Evolutionary conservation across 2,329 filamentous ascomycete genomes (phyloP), one percentile per base, ranked within the genome.

Genomic region (Xylaria arbuscula): DNA sequence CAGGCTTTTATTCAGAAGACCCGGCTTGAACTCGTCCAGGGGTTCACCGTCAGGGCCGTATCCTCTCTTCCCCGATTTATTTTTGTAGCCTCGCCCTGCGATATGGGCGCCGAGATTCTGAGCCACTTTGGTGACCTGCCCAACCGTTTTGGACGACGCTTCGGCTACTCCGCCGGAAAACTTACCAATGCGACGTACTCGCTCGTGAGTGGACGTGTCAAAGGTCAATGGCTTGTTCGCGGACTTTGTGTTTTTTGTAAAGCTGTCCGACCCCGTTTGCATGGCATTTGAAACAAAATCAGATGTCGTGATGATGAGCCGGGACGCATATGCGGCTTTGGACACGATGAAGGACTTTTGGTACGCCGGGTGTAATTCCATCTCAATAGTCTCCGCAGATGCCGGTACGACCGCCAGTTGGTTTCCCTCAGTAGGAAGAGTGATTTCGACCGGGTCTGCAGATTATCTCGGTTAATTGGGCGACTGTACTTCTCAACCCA

Each of bases 1-100:
- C 83, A 99, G 84, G 70, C 91, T 94, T 85, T 97, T 98, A 83
- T 99, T 99, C 72, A 99, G 82, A 36, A 99, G 83, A 5, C 96
- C 95, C 0, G 96, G 95, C 81, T 97, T 97, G 82, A 96, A 97
- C 19, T 79, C 80, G 1, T 86, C 83, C 7, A 88, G 77, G 3
- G 86, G 85, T 60, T 89, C 89, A 42, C 93, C 93, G 69, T 94
- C 88, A 67, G 90, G 88, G 67, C 92, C 92, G 67, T 86, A 87
- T 1, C 90, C 90, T 75, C 87, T 88, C 28, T 81, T 79, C 22
- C 86, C 87, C 62, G 85, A 85, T 72, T 85, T 85, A 53, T 72
- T 69, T 73, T 81, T 86, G 68, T 79, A 82, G 19, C 88, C 87
- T 66, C 88, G 87, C n/a, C 90, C 86, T 1, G 92, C 83, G 64